Evolutionary conservation across 192 early-diverging fungal species (phyloP), one percentile per base, ranked within the genome.

Genomic region (Coemansia sp.): DNA sequence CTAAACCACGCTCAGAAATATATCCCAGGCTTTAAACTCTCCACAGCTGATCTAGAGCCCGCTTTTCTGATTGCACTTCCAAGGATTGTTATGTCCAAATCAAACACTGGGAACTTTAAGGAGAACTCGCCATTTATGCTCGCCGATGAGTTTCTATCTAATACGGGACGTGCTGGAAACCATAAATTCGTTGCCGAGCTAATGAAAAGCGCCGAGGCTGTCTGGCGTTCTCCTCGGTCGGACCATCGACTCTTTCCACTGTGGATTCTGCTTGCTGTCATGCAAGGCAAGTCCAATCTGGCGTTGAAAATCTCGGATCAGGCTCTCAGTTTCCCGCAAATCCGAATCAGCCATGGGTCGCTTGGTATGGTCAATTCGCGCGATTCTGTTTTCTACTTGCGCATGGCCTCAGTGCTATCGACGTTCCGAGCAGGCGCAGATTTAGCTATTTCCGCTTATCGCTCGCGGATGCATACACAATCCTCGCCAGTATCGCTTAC

Each of bases 91-190:
- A 67, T 72, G 77, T 19, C 6, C n/a, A 60, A 27, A 14, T 21
- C 55, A 22, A 16, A 31, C 16, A 24, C 12, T 4, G 78, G 78
- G 27, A 68, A 54, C 51, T 74, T 74, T 27, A 53, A 54, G 25
- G 65, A 58, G 30, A 60, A 71, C 54, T 52, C 78, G 49, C 58
- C 72, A 48, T 81, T 74, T 31, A 67, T 60, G 58, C 25, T 67
- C 1, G 30, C 78, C 1, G 78, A 81, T 53, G 54, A 52, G 30
- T 54, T 70, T 23, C 41, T 81, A 30, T 26, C 19, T 19, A 41
- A 23, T 0, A 47, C 27, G n/a, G 48, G 18, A 14, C 61, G 53
- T 18, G 34, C 21, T 52, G 28, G 18, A 8, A 12, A 27, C 0
- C 26, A 63, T 12, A 50, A 49, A 10, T 52, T 57, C 19, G 48